Base-by-base conservation (phyloP, 139 green algal species). In the Coccomyxa sp. region DNA sequence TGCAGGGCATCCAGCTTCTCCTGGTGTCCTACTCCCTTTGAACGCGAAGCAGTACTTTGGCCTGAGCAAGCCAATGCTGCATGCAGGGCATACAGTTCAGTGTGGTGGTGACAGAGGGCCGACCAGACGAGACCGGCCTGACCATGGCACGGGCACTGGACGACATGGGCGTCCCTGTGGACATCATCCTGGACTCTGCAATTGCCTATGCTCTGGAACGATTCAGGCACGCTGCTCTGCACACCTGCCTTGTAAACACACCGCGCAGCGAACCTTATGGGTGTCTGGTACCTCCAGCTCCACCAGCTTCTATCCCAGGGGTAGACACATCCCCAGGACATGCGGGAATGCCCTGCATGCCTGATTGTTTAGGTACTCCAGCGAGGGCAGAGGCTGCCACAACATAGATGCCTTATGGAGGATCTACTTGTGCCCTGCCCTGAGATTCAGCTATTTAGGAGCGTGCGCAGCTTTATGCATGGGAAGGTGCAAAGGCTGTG, bases 101-200 rank as follows among this genome's bases (percentile, higher is more conserved):
- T 71, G 95, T 99, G n/a, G 85, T 98, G 3, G 86, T 95, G 22
- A 98, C 95, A 1, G 94, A 98, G 82, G 92, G 93, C 0, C 87
- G 95, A 29, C 90, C 93, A 0, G 94, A 98, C 80, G 87, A 85
- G 73, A 94, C 92, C 6, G 93, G 95, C 12, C 76, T 95, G 39
- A 81, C 78, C 31, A 95, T 95, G 92, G 91, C 90, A 27, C 84
- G 84, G 27, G 85, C 84, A 69, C 86, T 98, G 69, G 81, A 88
- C 41, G 87, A 91, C 69, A 76, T 89, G 58, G 85, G 89, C 36
- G 89, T 99, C 35, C 94, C 94, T 8, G 87, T 91, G 12, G 95
- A 88, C 0, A 76, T 97, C 39, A 82, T 98, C 33, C 80, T 98
- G 70, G 95, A 99, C 86, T 88, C 81, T 35, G 91, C 79, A 9